A percentile compares a stretch with the other conserved stretches of the same genome.
Conservation (phyloP, 805 yeast genomes). For the Starmerella davenportii region DNA sequence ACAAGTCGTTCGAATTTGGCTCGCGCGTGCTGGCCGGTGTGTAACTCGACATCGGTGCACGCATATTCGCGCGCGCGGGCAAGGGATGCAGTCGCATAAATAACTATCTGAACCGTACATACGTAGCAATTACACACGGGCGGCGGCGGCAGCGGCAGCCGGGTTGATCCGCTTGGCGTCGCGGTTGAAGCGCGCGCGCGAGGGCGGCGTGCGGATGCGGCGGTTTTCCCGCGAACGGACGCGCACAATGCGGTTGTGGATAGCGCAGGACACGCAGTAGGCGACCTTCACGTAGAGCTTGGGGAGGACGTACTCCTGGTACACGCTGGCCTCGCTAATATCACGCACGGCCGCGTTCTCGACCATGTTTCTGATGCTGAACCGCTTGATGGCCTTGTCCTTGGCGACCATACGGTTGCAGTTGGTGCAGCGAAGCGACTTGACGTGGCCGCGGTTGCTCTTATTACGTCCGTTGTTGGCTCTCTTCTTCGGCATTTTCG, state of each 20-base stretch:
- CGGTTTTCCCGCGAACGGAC: constrained; percentile 98
- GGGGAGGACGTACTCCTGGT: constrained; percentile 98
- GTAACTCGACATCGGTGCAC: no score
- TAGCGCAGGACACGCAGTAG: constrained; percentile 99
- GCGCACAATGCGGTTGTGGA: constrained; percentile 99
- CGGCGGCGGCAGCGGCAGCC: constrained; percentile 62
- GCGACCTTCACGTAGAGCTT: constrained; percentile 98
- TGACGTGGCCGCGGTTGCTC: constrained; percentile 99
- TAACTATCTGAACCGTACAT: neutral
- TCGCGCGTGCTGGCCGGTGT: no score
- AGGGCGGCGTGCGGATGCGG: constrained; percentile 98
- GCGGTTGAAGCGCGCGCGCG: constrained; percentile 94
- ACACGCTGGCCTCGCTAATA: constrained; percentile 97
- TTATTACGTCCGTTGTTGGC: constrained; percentile 99
- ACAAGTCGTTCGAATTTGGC: no score
- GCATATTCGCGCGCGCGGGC: no score
- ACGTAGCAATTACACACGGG: neutral
- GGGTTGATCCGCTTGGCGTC: constrained; percentile 89
- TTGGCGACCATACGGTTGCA: constrained; percentile 99
- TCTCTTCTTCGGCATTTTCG: constrained; percentile 97
- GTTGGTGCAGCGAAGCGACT: constrained; percentile 99
- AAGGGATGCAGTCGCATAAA: neutral
- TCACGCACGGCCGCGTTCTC: constrained; percentile 99
- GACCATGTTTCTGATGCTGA: constrained; percentile 99
- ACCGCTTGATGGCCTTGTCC: constrained; percentile 99